Base-by-base conservation (phyloP, 2,329 filamentous ascomycete species). In the Xylariaceae sp. region DNA sequence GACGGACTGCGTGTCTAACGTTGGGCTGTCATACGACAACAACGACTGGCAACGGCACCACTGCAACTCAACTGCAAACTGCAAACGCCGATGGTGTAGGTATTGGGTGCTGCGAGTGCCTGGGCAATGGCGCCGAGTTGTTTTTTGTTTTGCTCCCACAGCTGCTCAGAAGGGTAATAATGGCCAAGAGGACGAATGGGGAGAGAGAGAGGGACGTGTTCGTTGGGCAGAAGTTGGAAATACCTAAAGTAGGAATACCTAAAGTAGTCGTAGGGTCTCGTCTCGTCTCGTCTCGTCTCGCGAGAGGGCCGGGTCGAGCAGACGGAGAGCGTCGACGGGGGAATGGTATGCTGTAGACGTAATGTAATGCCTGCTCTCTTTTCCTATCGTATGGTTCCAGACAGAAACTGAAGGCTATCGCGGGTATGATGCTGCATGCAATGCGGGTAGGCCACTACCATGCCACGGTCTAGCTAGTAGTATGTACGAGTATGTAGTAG, bases 1-100 rank as follows among this genome's bases (percentile, higher is more conserved):
- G 52, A 56, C 49, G 53, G 48, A 44, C 56, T 55, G 59, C 56
- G 61, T 61, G 61, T 51, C 59, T 57, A 47, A 53, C 50, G 56
- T 64, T 64, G 62, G 62, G 62, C 62, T 61, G 61, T 57, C 54
- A 63, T 59, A 63, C 58, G 58, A 62, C 50, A 51, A 52, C 30
- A 47, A 56, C 44, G 51, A 49, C 18, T 30, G 35, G 57, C 15
- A 35, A 30, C 23, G 23, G 23, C 23, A 30, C 23, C 23, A 30
- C 23, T 30, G 23, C 23, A 30, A 30, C 23, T 30, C 23, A 30
- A 30, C 23, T 30, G 23, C 23, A 30, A 30, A 30, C 23, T 30
- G 23, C 23, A 51, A 57, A 58, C 62, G 61, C 51, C 49, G 55
- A 50, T 59, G 56, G 58, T 60, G 62, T 35, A 23, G 23, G 18